Base-by-base conservation (phyloP, 169 alveolate genomes). In the Babesia ovis region DNA sequence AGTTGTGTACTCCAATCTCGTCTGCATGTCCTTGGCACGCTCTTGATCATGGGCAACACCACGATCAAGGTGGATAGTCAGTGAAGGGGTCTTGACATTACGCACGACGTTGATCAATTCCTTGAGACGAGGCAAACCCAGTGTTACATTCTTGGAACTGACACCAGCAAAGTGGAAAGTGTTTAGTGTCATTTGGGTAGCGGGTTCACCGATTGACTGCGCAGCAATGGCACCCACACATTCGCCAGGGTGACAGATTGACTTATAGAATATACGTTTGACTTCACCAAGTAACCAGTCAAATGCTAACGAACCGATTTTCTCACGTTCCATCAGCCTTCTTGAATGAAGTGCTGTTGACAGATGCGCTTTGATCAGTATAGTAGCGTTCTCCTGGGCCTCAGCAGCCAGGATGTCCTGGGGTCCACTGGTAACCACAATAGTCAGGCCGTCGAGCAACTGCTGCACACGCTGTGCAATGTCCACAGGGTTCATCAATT, bases 141-240 rank as follows among this genome's bases (percentile, higher is more conserved):
- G 91, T 22, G 99, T 98, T 50, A 98, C 99, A 91, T 98, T 98
- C 90, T 98, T 97, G 46, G 99, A 94, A 29, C 99, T 97, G 35
- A 97, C 99, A 51, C 99, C 99, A 25, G 99, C 99, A 86, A 97
- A 97, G 90, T 98, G 99, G 95, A 98, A 98, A 39, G 99, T 98
- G 90, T 98, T 98, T 56, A 98, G 91, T 20, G 99, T 98, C 99
- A 98, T 98, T 87, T 98, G 99, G 16, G 99, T 98, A 5, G 99
- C 99, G 22, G 99, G 99, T 77, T 98, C 99, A 56, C 99, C 99
- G 32, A 98, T 96, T n/a, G 99, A 95, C 86, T 98, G 99, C 4
- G 99, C 99, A 4, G 99, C 99, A 25, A 98, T 93, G 27, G 98
- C 97, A 1, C 99, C 99, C 31, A 97, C 98, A 91, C 97, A 95